Percentiles rank a stretch among this genome's conserved stretches.
Conservation (phyloP, 2,329 filamentous ascomycete species). For the Claviceps digitariae region DNA sequence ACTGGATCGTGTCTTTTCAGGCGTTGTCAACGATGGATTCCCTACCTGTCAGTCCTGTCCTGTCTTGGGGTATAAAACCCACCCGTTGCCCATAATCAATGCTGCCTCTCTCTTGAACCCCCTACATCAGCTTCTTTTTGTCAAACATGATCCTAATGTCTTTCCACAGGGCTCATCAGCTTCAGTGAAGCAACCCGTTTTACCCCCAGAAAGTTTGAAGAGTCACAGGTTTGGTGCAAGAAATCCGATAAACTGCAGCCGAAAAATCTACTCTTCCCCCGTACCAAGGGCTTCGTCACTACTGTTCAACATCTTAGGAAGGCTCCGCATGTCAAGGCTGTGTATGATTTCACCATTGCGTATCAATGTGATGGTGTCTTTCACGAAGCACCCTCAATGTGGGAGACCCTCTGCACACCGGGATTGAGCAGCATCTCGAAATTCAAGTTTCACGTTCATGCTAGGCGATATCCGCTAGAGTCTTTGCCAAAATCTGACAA, state of each 20-base stretch:
- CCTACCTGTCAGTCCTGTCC: slow-evolving; percentile 38
- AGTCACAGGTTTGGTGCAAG: slow-evolving; percentile 38
- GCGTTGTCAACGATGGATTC: slow-evolving; percentile 36
- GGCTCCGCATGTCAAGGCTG: slow-evolving; percentile 36
- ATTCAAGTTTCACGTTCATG: slow-evolving; percentile 37
- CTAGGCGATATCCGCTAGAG: slow-evolving; percentile 32
- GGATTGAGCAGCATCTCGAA: slow-evolving; percentile 23
- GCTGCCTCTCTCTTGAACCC: neutral
- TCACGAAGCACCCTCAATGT: slow-evolving; percentile 35
- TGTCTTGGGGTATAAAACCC: neutral
- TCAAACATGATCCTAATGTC: neutral
- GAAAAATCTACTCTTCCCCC: slow-evolving; percentile 44
- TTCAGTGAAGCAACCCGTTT: slow-evolving; percentile 52
- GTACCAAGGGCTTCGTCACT: slow-evolving; percentile 47
- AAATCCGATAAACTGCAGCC: slow-evolving; percentile 35
- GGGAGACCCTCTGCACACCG: slow-evolving; percentile 33
- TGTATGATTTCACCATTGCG: slow-evolving; percentile 42
- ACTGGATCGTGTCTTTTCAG: slow-evolving; percentile 42
- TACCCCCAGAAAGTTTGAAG: slow-evolving; percentile 37
- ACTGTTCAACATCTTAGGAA: slow-evolving; percentile 41
- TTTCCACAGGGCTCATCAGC: slow-evolving; percentile 42
- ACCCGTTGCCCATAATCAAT: neutral
- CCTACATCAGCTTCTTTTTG: no score
- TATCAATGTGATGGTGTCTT: slow-evolving; percentile 33
- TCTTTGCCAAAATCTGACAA: slow-evolving; percentile 33